Evolutionary conservation across 306 rosid genomes (phyloP).

Genomic region (Phaseolus lunatus): DNA sequence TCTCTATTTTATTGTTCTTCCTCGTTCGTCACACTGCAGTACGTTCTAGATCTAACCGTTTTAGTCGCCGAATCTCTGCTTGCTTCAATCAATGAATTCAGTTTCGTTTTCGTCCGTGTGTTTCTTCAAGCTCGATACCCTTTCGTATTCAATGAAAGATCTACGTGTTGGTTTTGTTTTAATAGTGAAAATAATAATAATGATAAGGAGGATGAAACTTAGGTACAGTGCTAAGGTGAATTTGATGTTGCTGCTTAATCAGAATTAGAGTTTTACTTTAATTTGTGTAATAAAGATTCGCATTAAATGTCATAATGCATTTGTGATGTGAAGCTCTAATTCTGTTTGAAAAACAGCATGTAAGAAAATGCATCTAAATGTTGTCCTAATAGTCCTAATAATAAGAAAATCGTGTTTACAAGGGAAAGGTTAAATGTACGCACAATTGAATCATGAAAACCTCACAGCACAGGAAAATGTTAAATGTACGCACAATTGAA

Average conservation of each 20-base stretch:
- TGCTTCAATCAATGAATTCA: neutral
- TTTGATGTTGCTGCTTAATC: neutral
- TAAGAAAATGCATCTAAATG: neutral
- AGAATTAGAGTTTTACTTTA: neutral
- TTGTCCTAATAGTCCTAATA: neutral
- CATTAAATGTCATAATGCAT: neutral
- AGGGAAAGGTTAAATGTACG: constrained; percentile 16
- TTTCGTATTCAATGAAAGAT: constrained; percentile 30
- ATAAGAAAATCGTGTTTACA: neutral
- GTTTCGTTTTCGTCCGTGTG: neutral
- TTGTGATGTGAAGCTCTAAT: neutral
- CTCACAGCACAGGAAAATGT: neutral
- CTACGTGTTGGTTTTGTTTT: neutral
- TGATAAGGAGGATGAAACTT: neutral
- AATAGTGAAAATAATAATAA: neutral
- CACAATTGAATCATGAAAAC: neutral
- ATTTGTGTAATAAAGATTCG: neutral
- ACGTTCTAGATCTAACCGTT: constrained; percentile 38
- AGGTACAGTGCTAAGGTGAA: neutral
- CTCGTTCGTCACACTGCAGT: neutral
- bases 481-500: constrained; percentile 32
- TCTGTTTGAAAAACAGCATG: neutral
- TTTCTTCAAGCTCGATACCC: constrained; percentile 11
- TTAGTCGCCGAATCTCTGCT: neutral
- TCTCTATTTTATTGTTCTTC: neutral